phyloP scores from a whole-genome alignment of 2,329 filamentous ascomycete genomes.

The Fusarium tjaetaba region DNA sequence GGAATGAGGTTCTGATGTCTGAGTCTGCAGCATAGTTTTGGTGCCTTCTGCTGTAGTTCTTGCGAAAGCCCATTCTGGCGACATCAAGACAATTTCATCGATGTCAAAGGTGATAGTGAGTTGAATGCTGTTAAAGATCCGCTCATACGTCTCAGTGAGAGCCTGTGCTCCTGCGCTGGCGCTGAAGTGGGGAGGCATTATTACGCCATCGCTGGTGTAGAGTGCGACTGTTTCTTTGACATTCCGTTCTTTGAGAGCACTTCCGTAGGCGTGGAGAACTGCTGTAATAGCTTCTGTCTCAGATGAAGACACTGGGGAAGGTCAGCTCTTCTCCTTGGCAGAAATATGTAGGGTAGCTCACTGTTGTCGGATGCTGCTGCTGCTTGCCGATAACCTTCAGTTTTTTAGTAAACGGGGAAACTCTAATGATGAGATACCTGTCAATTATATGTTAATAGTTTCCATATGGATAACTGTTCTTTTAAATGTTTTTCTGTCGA shows the following conservation, averaged over 20 bases:
- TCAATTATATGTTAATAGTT: too few relatives aligned
- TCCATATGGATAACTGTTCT: too few relatives aligned
- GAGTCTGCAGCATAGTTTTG: neutral
- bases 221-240: neutral
- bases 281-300: neutral
- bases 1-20: neutral
- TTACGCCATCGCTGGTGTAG: neutral
- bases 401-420: too few relatives aligned
- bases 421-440: too few relatives aligned
- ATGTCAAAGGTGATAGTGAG: accelerated
- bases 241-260: neutral
- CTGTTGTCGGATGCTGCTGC: accelerated
- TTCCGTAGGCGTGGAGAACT: neutral
- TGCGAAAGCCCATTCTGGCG: neutral
- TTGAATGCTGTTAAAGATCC: neutral
- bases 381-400: too few relatives aligned
- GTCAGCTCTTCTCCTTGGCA: neutral
- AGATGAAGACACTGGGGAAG: neutral
- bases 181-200: neutral
- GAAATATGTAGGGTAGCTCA: neutral
- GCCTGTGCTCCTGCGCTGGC: neutral
- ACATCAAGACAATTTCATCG: neutral
- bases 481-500: too few relatives aligned
- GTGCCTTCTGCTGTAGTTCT: neutral
- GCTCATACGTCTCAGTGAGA: accelerated